Evolutionary conservation across 331 rosid species (phyloP), one percentile per base, ranked within the genome.

Genomic region (Arachis monticola): DNA sequence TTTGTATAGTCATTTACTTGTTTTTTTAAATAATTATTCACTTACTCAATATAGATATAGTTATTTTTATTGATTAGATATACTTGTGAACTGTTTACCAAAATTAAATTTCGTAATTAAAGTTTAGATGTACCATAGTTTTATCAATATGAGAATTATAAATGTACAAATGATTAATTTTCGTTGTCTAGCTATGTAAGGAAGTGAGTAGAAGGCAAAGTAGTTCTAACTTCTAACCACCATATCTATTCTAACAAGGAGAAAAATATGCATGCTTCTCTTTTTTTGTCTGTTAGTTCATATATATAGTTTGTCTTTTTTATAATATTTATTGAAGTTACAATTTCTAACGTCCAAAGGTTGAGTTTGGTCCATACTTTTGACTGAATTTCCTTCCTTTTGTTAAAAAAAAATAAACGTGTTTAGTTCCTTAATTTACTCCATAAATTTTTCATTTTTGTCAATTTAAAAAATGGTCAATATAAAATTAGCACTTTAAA

Each of bases 151-250:
- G 40, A 35, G 40, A 35, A 35, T 35, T 35, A 35, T 35, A 35
- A 2, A 35, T 35, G 40, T 2, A 35, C 40, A 0, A 35, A 35
- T 5, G 4, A 22, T 22, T 41, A 47, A n/a, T 70, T 12, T 68
- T 77, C 27, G 2, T 72, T 73, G 51, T 8, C 38, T 60, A 77
- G 10, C 48, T 8, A 7, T 60, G 32, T 57, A 60, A 66, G 79
- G 70, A 60, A 76, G 81, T 75, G 86, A 78, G 81, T 47, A 58
- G 80, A 77, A 73, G 31, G 69, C 55, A 64, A 67, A 76, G 87
- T 85, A 81, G 88, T 93, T 88, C 86, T 78, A 87, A 87, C 95
- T 68, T 88, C 86, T 78, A 87, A 87, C 95, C 65, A 82, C 84
- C 90, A 71, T 75, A 84, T 73, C 91, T 85, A 87, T 90, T 88